phyloP scores from a whole-genome alignment of 2,329 filamentous ascomycete genomes.

The Aspergillus tanneri region DNA sequence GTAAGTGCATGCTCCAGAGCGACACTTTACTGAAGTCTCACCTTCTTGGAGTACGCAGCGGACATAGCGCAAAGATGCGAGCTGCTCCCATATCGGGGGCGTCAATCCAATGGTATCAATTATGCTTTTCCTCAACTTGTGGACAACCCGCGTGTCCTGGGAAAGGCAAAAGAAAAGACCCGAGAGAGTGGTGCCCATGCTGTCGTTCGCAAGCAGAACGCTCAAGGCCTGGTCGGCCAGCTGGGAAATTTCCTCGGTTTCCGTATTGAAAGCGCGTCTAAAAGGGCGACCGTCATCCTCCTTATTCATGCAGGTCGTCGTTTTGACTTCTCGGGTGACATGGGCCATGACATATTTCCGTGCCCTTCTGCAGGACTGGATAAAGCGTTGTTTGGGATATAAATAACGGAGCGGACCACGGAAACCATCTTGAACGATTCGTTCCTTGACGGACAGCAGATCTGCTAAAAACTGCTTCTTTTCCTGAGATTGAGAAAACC shows the following conservation, averaged over 20 bases:
- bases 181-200: slow-evolving; percentile 16
- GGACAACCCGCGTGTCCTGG: slow-evolving; percentile 4
- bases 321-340: not conserved
- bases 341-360: slow-evolving; percentile 1
- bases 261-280: no score
- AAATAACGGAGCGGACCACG: slow-evolving; percentile 9
- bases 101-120: slow-evolving; percentile 2
- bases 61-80: slow-evolving; percentile 12
- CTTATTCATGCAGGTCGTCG: no score
- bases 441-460: slow-evolving; percentile 7
- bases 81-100: slow-evolving; percentile 9
- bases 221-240: slow-evolving; percentile 8
- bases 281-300: no score
- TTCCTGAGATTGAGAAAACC: not conserved
- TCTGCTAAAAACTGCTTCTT: slow-evolving; percentile 6
- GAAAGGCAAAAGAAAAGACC: slow-evolving; percentile 13
- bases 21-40: no score
- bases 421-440: slow-evolving; percentile 11
- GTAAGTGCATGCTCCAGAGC: no score
- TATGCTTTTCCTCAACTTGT: slow-evolving; percentile 4
- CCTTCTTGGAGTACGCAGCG: slow-evolving; percentile 8
- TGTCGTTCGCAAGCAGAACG: slow-evolving; percentile 14
- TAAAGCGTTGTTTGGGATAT: not conserved
- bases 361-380: not conserved
- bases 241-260: not conserved